Evolutionary conservation across 768 basidiomycete genomes (phyloP).

Genomic region (Tylopilus felleus): DNA sequence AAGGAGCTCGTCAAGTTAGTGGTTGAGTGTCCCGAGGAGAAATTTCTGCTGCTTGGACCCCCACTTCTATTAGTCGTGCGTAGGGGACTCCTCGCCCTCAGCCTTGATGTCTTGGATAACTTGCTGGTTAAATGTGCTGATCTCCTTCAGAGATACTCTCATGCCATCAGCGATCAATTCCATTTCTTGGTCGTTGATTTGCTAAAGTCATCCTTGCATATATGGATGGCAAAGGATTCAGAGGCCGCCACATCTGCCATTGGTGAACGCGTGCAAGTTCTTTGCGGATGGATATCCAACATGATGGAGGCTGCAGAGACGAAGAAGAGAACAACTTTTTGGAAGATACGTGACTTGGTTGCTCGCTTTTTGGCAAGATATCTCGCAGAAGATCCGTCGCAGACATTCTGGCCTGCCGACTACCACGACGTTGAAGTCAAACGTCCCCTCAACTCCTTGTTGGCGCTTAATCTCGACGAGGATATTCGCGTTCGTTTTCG

Average conservation of each 20-base stretch:
- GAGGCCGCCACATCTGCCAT: conserved; percentile 33
- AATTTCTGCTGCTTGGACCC: conserved; percentile 57
- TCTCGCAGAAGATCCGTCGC: conserved; percentile 53
- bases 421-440: conserved; percentile 27
- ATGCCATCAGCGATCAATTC: conserved; percentile 49
- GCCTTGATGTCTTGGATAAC: conserved; percentile 44
- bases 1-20: conserved; percentile 56
- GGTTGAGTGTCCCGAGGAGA: conserved; percentile 45
- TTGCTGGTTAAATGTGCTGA: conserved; percentile 54
- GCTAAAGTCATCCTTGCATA: conserved; percentile 57
- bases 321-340: conserved; percentile 47
- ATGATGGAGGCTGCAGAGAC: conserved; percentile 36
- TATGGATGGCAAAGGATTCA: conserved; percentile 55
- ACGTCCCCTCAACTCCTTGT: conserved; percentile 48
- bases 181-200: conserved; percentile 57
- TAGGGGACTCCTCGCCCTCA: conserved; percentile 53
- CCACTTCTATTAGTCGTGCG: conserved; percentile 54
- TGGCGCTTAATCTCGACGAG: conserved; percentile 54
- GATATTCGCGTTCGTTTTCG: conserved; percentile 87
- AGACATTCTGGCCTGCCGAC: conserved; percentile 44
- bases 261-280: conserved; percentile 40
- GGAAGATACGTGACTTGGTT: conserved; percentile 65
- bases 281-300: conserved; percentile 55
- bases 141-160: conserved; percentile 52
- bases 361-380: conserved; percentile 66